Conservation (phyloP, 306 rosid genomes). For the Castanea sativa region DNA sequence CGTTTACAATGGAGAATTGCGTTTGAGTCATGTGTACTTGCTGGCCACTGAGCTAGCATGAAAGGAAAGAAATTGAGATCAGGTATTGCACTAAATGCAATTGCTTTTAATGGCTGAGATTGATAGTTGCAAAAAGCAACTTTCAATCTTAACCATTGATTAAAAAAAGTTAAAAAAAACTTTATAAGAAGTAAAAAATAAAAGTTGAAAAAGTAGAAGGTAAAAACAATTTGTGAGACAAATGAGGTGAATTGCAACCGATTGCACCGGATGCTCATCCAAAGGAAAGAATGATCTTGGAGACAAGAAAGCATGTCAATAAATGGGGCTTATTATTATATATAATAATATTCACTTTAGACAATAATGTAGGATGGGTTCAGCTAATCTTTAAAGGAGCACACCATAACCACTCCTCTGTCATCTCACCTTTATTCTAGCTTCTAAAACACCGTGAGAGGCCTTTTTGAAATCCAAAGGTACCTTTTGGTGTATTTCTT, state of each 20-base stretch:
- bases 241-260: too few relatives aligned
- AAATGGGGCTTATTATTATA: not conserved
- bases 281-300: conserved; percentile 20
- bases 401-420: conserved; percentile 3
- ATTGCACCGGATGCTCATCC: too few relatives aligned
- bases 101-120: too few relatives aligned
- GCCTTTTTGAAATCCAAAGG: not conserved
- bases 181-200: too few relatives aligned
- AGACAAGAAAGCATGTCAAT: conserved; percentile 31
- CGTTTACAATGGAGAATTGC: conserved; percentile 27
- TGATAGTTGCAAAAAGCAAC: too few relatives aligned
- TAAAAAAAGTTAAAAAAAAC: too few relatives aligned
- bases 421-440: conserved; percentile 12
- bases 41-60: conserved; percentile 46
- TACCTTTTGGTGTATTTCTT: not conserved
- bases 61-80: not conserved
- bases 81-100: too few relatives aligned
- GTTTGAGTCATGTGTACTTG: conserved; percentile 36
- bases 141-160: too few relatives aligned
- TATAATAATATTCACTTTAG: conserved; percentile 16
- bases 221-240: too few relatives aligned
- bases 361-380: conserved; percentile 9
- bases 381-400: conserved; percentile 10
- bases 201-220: too few relatives aligned
- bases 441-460: not conserved